phyloP scores from a whole-genome alignment of 768 basidiomycete genomes.

The Naganishia onofrii region DNA sequence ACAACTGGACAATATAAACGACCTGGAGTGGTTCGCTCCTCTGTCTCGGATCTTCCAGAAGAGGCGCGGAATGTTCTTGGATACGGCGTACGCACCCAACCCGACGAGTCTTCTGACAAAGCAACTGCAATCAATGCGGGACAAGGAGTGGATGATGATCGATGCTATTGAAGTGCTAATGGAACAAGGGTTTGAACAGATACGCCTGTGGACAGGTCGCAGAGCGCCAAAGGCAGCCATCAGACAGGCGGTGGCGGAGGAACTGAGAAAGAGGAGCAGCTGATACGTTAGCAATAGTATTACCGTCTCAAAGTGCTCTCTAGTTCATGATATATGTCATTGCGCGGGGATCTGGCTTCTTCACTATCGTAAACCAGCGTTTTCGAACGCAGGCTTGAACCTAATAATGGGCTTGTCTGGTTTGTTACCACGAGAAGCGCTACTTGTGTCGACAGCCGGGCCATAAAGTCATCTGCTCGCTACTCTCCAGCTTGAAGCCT shows the following conservation, averaged over 20 bases:
- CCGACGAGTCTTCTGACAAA: conserved; percentile 67
- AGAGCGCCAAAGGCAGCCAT: conserved; percentile 42
- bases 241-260: conserved; percentile 39
- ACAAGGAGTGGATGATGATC: conserved; percentile 64
- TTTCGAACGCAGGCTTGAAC: too few species aligned
- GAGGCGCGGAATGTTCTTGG: conserved; percentile 69
- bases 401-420: too few species aligned
- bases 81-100: conserved; percentile 86
- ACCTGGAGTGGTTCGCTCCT: conserved; percentile 25
- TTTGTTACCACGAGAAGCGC: too few species aligned
- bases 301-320: too few species aligned
- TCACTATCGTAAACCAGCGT: too few species aligned
- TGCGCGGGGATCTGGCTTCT: too few species aligned
- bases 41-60: conserved; percentile 59
- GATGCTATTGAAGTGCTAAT: conserved; percentile 78
- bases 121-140: not conserved
- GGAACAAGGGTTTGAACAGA: conserved; percentile 84
- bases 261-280: conserved; percentile 26
- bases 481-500: too few species aligned
- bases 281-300: not conserved
- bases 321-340: too few species aligned
- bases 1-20: not conserved
- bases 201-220: conserved; percentile 73
- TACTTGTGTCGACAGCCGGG: too few species aligned
- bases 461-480: too few species aligned